Evolutionary conservation across 306 rosid genomes (phyloP).

Genomic region (Nissolia schottii): DNA sequence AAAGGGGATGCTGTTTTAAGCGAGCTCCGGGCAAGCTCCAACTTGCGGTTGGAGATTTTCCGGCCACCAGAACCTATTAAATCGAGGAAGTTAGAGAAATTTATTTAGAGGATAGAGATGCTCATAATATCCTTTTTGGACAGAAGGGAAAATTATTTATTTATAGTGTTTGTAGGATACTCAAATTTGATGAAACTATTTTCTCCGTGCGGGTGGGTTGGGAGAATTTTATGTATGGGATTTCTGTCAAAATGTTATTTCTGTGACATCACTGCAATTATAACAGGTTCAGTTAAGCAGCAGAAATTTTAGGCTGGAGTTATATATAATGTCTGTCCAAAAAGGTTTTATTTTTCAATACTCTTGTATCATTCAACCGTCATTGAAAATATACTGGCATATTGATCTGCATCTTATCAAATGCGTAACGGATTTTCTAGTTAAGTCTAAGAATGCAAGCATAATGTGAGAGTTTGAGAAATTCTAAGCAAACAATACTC

Average conservation of each 20-base stretch:
- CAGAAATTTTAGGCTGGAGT: slow-evolving; percentile 28
- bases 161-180: slow-evolving; percentile 46
- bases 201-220: slow-evolving; percentile 29
- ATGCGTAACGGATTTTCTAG: neutral
- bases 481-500: no score
- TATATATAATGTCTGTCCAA: neutral
- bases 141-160: slow-evolving; percentile 23
- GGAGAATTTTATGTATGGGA: slow-evolving; percentile 41
- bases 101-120: slow-evolving; percentile 58
- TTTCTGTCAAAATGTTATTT: slow-evolving; percentile 47
- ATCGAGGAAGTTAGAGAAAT: slow-evolving; percentile 63
- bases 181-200: slow-evolving; percentile 47
- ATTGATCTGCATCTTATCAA: slow-evolving; percentile 1
- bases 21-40: slow-evolving; percentile 41
- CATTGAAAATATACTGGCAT: slow-evolving; percentile 12
- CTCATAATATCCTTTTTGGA: slow-evolving; percentile 38
- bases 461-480: no score
- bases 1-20: slow-evolving; percentile 54
- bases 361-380: slow-evolving; percentile 5
- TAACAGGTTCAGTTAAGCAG: slow-evolving; percentile 50
- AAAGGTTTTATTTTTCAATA: neutral
- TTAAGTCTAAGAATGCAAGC: neutral
- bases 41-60: slow-evolving; percentile 58
- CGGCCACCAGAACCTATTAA: slow-evolving; percentile 45
- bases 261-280: slow-evolving; percentile 38